Base-by-base conservation (phyloP, 768 basidiomycete species). In the Lactifluus hygrophoroides region DNA sequence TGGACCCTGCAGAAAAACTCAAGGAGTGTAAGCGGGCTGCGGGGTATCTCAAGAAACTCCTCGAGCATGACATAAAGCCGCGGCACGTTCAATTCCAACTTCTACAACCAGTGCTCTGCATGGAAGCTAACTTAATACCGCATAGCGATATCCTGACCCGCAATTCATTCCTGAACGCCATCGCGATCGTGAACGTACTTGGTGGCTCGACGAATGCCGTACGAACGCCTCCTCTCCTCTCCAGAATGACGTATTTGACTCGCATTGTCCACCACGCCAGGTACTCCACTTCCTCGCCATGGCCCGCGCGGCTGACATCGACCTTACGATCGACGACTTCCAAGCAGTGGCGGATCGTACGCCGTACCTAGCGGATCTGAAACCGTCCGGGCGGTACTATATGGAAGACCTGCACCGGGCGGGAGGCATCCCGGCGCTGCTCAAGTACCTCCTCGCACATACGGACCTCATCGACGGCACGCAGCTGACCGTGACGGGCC, bases 151-250 rank as follows among this genome's bases (percentile, higher is more conserved):
- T 86, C 65, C 70, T 86, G 37, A 86, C 85, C 8, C 80, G 82
- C 37, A 73, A 79, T 48, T 80, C 85, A 4, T 91, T 94, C 73
- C 70, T 91, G 65, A 94, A 94, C 65, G 91, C 91, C 14, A 88
- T 94, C 61, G 79, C 83, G 16, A 77, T 93, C 46, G 77, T 90
- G 42, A 91, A 84, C 66, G 74, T 90, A 47, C 76, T 94, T 2
- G 91, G 91, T 32, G 92, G 92, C 17, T 91, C 88, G 1, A 94
- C 93, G 5, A 94, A 94, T 67, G 86, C 90, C 19, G 89, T 88
- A 65, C 25, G 40, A 23, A 5, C 32, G 1, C 46, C 17, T 4
- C 13, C 21, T 11, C 35, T 19, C 21, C 25, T 51, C 25, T n/a
- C 11, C 30, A 17, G 1, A 7, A 2, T 19, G n/a, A 25, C 23